Evolutionary conservation across 208 protist genomes (phyloP).

Genomic region (Acanthamoeba healyi): DNA sequence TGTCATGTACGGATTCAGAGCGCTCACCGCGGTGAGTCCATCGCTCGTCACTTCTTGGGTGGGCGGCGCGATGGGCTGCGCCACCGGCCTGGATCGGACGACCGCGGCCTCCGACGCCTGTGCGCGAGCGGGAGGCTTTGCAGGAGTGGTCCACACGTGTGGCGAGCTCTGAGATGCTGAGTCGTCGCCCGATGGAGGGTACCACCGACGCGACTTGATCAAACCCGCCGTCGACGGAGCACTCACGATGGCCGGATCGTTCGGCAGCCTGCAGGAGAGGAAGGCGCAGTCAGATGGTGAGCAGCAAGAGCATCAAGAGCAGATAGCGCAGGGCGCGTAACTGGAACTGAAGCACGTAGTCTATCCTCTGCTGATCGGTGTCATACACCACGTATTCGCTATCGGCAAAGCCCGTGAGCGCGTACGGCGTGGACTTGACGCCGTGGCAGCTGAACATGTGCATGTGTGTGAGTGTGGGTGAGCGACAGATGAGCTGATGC

Average conservation of each 20-base stretch:
- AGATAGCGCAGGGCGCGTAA: neutral
- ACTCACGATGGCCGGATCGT: neutral
- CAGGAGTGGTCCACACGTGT: too few species aligned
- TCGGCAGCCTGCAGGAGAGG: neutral
- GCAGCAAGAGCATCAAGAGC: neutral
- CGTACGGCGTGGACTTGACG: neutral
- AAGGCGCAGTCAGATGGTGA: too few species aligned
- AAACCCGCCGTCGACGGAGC: too few species aligned
- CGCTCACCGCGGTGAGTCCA: neutral
- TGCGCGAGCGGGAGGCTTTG: too few species aligned
- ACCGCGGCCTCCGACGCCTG: too few species aligned
- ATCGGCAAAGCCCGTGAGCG: constrained; percentile 78
- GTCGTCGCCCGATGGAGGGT: neutral
- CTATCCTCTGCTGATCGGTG: constrained; percentile 79
- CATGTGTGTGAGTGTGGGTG: too few species aligned
- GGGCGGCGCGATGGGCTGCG: neutral
- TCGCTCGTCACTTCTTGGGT: neutral
- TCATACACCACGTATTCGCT: constrained; percentile 88
- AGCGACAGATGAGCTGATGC: too few species aligned
- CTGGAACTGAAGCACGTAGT: constrained; percentile 82
- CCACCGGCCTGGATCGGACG: neutral
- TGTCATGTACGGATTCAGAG: neutral
- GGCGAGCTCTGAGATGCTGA: too few species aligned
- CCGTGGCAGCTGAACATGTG: neutral
- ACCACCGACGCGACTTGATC: neutral